A percentile compares a stretch with the other conserved stretches of the same genome.
Evolutionary conservation across 495 filamentous ascomycete genomes (phyloP).

Genomic region (Penicillium paradoxum): DNA sequence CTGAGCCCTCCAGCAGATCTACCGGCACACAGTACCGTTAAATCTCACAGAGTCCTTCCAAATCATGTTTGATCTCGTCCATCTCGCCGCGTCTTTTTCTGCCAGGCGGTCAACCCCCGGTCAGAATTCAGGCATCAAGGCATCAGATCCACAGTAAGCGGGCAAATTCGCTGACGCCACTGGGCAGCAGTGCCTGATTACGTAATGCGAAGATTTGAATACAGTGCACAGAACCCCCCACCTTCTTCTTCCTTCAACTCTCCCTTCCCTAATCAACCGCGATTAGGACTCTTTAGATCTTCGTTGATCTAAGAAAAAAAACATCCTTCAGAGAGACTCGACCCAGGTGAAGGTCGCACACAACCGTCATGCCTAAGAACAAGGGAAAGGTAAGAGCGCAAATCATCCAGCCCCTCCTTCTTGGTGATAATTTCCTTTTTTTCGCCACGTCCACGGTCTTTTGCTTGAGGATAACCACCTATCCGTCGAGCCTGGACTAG

Average conservation of each 20-base stretch:
- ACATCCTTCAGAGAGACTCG: slow-evolving; percentile 9
- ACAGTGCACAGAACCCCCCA: slow-evolving; percentile 18
- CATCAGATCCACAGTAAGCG: neutral
- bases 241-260: slow-evolving; percentile 15
- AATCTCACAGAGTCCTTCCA: neutral
- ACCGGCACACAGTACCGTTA: neutral
- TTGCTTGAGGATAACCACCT: slow-evolving; percentile 7
- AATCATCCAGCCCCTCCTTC: slow-evolving; percentile 28
- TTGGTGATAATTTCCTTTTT: slow-evolving; percentile 25
- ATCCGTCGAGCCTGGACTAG: neutral
- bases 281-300: slow-evolving; percentile 11
- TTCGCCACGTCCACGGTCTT: slow-evolving; percentile 15
- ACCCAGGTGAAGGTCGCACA: slow-evolving; percentile 25
- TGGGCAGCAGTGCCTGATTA: slow-evolving; percentile 31
- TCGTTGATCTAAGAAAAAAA: slow-evolving; percentile 9
- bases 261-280: slow-evolving; percentile 3
- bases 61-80: neutral
- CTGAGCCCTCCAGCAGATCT: neutral
- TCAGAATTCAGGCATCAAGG: slow-evolving; percentile 2
- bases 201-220: slow-evolving; percentile 26
- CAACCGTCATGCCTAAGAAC: slow-evolving; percentile 85
- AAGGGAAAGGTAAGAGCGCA: slow-evolving; percentile 81
- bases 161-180: slow-evolving; percentile 11
- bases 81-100: slow-evolving; percentile 12
- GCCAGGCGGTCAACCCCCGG: slow-evolving; percentile 19